Percentiles rank a stretch among this genome's conserved stretches.
These are phyloP conservation scores for Monosiga brevicollis DNA, from an alignment of 78 protist species.

Conservation along the genomic window DNA sequence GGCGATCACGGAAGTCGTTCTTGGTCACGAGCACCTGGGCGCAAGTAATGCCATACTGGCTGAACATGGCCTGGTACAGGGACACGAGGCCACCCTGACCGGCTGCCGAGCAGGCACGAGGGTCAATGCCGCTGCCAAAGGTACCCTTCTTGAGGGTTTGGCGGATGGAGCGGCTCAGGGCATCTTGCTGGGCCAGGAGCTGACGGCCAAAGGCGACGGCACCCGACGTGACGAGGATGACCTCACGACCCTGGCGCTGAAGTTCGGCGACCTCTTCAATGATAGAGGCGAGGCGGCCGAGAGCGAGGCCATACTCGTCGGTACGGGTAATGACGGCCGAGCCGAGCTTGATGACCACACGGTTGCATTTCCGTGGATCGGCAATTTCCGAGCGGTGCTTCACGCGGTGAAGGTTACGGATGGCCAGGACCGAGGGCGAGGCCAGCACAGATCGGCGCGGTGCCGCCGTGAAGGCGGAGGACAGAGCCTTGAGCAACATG, in stretches of 20 bases:
- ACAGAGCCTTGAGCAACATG: too few species aligned
- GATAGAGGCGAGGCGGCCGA: conserved; percentile 22
- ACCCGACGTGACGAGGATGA: conserved; percentile 37
- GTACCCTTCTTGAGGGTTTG: neutral
- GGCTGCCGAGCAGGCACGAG: conserved; percentile 23
- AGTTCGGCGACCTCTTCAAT: conserved; percentile 22
- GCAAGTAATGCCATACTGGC: neutral
- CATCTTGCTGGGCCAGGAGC: neutral
- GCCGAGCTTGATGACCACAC: conserved; percentile 43
- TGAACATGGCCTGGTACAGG: conserved; percentile 27
- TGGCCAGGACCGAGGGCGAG: too few species aligned
- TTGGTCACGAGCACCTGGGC: conserved; percentile 46
- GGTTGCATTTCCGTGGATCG: neutral
- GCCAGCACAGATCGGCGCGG: too few species aligned
- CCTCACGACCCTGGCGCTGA: neutral
- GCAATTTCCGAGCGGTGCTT: neutral
- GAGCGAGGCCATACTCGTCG: conserved; percentile 6
- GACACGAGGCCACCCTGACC: conserved; percentile 35
- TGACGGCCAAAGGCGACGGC: conserved; percentile 24
- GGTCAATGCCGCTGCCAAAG: neutral
- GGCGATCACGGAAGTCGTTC: neutral
- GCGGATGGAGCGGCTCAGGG: neutral
- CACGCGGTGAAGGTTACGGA: too few species aligned
- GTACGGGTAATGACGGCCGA: conserved; percentile 12
- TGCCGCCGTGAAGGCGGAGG: too few species aligned